Conservation (phyloP, 768 basidiomycete genomes). For the Pisolithus sp. region DNA sequence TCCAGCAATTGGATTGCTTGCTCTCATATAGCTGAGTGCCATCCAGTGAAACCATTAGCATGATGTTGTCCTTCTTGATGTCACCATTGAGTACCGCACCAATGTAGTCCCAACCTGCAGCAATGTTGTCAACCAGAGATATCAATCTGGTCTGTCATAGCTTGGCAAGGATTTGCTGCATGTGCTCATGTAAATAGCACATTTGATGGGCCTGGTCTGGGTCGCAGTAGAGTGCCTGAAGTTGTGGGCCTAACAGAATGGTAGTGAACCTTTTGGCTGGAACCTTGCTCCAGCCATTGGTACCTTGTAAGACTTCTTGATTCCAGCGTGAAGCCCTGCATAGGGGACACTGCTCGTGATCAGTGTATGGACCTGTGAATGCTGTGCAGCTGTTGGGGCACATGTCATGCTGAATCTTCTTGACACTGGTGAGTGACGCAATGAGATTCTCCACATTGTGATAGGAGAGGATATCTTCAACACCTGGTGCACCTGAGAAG, state of each 20-base stretch:
- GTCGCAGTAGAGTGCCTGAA: conserved; percentile 14
- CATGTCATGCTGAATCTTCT: conserved; percentile 6
- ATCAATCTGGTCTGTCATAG: no score
- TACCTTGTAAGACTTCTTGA: no score
- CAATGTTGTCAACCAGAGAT: no score
- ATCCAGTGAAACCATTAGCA: conserved; percentile 33
- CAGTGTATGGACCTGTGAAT: neutral
- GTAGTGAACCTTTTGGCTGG: no score
- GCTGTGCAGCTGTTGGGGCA: conserved; percentile 14
- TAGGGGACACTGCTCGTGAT: no score
- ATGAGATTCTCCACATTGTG: neutral
- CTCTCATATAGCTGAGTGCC: conserved; percentile 31
- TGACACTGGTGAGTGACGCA: conserved; percentile 1
- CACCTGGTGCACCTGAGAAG: conserved; percentile 4
- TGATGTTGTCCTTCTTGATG: conserved; percentile 14
- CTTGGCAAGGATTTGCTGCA: no score
- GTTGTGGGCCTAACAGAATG: no score
- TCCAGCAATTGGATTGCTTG: conserved; percentile 25
- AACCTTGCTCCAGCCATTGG: no score
- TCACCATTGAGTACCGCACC: no score
- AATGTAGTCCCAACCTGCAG: no score
- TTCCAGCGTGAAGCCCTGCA: no score
- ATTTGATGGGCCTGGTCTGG: neutral
- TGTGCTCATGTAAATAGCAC: neutral
- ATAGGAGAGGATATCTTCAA: conserved; percentile 9